phyloP scores from a whole-genome alignment of 1,284 basidiomycete species.

The Macrocystidia cucumis region DNA sequence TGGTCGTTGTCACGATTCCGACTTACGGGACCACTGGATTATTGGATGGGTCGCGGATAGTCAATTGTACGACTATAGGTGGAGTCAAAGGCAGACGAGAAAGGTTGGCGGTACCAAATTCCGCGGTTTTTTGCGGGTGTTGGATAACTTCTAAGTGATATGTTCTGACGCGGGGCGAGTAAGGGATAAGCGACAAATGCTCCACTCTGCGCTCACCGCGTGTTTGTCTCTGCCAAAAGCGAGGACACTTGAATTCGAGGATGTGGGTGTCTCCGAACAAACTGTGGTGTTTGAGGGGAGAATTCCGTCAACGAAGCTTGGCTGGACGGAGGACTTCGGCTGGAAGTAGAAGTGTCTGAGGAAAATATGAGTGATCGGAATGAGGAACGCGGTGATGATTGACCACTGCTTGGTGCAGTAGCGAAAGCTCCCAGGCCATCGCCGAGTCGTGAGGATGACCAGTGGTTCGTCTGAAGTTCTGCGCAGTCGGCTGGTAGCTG shows the following conservation, averaged over 20 bases:
- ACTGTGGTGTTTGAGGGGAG: conserved; percentile 23
- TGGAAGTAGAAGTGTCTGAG: conserved; percentile 23
- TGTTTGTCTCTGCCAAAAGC: conserved; percentile 41
- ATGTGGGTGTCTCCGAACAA: conserved; percentile 28
- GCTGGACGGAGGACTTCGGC: conserved; percentile 32
- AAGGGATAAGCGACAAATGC: background rate
- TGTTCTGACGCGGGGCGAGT: conserved; percentile 30
- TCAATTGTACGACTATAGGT: conserved; percentile 72
- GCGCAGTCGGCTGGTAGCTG: conserved; percentile 1
- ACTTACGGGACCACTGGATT: conserved; percentile 65
- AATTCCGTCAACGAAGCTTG: conserved; percentile 25
- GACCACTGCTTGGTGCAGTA: conserved; percentile 19
- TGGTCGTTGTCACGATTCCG: too few relatives aligned
- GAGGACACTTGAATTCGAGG: conserved; percentile 49
- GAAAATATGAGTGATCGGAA: conserved; percentile 26
- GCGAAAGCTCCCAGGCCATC: too few relatives aligned
- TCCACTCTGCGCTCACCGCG: conserved; percentile 29
- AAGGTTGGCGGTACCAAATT: conserved; percentile 67
- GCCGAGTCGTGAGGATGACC: too few relatives aligned
- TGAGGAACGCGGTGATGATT: conserved; percentile 31
- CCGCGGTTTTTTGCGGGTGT: conserved; percentile 71
- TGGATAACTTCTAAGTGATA: conserved; percentile 77
- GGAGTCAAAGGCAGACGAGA: conserved; percentile 79
- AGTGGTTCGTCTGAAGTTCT: too few relatives aligned
- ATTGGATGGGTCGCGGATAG: conserved; percentile 63